Evolutionary conservation across 345 rosid genomes (phyloP).

Genomic region (Citrus unshiu): DNA sequence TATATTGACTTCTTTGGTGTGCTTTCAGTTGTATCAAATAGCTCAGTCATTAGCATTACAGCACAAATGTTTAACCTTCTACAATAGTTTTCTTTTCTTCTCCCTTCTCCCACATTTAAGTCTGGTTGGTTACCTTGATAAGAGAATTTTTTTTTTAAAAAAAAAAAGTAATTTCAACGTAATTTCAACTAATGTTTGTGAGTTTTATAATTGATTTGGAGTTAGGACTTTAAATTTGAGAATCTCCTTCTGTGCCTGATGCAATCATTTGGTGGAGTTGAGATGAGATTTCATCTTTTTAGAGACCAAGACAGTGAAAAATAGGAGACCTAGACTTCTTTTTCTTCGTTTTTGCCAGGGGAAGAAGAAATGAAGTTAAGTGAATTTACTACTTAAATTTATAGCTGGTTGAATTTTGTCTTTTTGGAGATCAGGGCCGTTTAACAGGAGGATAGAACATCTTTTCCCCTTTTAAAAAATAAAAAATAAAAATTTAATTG

Average conservation of each 20-base stretch:
- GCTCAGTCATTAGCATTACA: neutral
- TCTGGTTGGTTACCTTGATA: neutral
- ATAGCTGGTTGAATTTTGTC: neutral
- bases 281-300: neutral
- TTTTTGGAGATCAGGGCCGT: neutral
- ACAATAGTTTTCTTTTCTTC: neutral
- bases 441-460: neutral
- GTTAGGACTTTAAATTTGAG: neutral
- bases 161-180: neutral
- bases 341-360: neutral
- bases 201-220: neutral
- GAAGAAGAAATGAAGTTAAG: neutral
- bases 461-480: neutral
- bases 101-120: neutral
- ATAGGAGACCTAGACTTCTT: neutral
- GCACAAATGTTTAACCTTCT: neutral
- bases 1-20: neutral
- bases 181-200: neutral
- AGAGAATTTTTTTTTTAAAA: too few species aligned
- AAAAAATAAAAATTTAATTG: neutral
- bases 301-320: neutral
- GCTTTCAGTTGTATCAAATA: neutral
- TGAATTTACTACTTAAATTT: neutral
- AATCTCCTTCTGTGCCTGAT: neutral
- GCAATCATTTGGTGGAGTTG: neutral